Evolutionary conservation across 495 filamentous ascomycete genomes (phyloP).

Genomic region (Chaetomidium leptoderma): DNA sequence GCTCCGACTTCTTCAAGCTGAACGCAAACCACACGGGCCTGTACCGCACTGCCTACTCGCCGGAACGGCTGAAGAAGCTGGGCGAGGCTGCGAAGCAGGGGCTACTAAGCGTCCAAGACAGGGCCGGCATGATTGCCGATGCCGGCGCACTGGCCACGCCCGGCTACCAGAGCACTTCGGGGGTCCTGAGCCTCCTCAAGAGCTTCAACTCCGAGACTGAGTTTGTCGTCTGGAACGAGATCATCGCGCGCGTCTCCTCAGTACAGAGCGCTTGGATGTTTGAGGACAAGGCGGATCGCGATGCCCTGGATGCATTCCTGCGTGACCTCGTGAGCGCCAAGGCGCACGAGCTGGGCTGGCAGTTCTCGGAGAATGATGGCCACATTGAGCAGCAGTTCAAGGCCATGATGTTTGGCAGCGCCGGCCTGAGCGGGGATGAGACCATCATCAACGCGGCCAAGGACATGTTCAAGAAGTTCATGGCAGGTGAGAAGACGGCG

Average conservation of each 20-base stretch:
- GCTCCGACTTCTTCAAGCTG: constrained; percentile 70
- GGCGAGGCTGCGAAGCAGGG: constrained; percentile 81
- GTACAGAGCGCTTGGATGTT: constrained; percentile 86
- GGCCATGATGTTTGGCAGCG: constrained; percentile 61
- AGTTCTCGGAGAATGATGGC: constrained; percentile 74
- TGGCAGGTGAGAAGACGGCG: constrained; percentile 60
- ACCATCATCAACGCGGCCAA: constrained; percentile 57
- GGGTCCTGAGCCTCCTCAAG: constrained; percentile 77
- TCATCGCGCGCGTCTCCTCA: constrained; percentile 67
- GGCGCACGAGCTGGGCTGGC: constrained; percentile 83
- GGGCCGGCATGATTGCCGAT: constrained; percentile 94
- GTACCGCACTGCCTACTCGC: constrained; percentile 67
- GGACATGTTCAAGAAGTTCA: constrained; percentile 70
- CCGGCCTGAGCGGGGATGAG: constrained; percentile 63
- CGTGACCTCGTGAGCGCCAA: constrained; percentile 67
- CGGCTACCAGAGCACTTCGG: constrained; percentile 90
- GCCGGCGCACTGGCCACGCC: constrained; percentile 85
- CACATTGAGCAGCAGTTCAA: constrained; percentile 89
- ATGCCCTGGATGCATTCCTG: constrained; percentile 78
- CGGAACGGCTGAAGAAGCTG: constrained; percentile 64
- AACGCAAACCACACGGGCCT: constrained; percentile 73
- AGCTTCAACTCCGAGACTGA: constrained; percentile 78
- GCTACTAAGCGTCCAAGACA: constrained; percentile 85
- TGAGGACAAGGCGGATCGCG: constrained; percentile 65
- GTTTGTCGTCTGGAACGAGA: constrained; percentile 93